Evolutionary conservation across 169 alveolate genomes (phyloP).

Genomic region (Hammondia hammondi): DNA sequence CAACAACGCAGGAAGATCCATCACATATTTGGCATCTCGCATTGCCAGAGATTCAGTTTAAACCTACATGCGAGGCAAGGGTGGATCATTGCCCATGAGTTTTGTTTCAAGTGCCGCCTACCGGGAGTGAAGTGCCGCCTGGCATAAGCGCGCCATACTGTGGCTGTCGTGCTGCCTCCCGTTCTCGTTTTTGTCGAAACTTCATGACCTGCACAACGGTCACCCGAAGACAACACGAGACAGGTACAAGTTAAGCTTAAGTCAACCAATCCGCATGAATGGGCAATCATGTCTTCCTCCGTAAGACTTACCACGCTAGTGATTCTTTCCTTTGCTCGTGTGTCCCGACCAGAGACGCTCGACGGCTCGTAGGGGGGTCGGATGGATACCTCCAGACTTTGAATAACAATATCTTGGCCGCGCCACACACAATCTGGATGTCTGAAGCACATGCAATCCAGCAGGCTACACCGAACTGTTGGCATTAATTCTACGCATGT

Average conservation of each 20-base stretch:
- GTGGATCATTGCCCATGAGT: neutral
- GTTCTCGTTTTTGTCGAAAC: slow-evolving; percentile 15
- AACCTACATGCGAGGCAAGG: too few relatives aligned
- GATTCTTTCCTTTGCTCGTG: slow-evolving; percentile 15
- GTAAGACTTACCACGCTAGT: neutral
- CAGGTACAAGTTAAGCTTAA: neutral
- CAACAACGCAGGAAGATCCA: neutral
- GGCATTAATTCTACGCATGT: too few relatives aligned
- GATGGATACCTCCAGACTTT: slow-evolving; percentile 1
- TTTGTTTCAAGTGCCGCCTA: neutral
- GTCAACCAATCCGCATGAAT: neutral
- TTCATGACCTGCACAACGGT: neutral
- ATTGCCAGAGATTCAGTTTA: too few relatives aligned
- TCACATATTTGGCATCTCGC: too few relatives aligned
- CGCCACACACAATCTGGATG: slow-evolving; percentile 35
- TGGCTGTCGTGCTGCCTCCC: slow-evolving; percentile 26
- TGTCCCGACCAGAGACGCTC: slow-evolving; percentile 11
- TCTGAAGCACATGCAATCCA: neutral
- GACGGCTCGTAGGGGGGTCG: slow-evolving; percentile 20
- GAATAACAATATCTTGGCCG: slow-evolving; percentile 11
- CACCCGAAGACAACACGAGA: neutral
- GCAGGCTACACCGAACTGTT: neutral
- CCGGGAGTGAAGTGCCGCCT: neutral
- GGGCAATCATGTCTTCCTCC: neutral
- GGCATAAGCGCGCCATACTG: neutral